phyloP scores from a whole-genome alignment of 345 rosid species.

The Corchorus olitorius region DNA sequence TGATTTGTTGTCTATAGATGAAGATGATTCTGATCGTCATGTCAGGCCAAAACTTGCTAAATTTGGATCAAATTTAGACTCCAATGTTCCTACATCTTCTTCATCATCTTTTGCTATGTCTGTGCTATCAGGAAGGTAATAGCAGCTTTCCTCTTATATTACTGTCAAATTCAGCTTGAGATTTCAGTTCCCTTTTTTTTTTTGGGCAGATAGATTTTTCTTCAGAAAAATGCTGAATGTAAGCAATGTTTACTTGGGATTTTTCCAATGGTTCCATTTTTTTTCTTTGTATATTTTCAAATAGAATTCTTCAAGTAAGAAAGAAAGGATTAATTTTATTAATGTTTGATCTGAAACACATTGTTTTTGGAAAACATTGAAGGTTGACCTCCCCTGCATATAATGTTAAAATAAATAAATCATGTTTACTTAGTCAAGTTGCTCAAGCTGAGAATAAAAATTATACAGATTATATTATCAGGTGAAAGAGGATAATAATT shows the following conservation, averaged over 20 bases:
- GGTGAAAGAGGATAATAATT: too few species aligned
- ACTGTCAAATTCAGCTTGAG: not conserved
- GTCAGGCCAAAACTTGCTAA: conserved; percentile 23
- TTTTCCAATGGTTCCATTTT: not conserved
- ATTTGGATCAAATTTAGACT: conserved; percentile 24
- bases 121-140: conserved; percentile 62
- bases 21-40: conserved; percentile 26
- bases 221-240: not conserved
- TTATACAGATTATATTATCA: too few species aligned
- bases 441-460: too few species aligned
- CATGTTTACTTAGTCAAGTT: too few species aligned
- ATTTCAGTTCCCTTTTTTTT: too few species aligned
- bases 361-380: too few species aligned
- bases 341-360: too few species aligned
- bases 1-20: conserved; percentile 58
- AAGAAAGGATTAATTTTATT: not conserved
- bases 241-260: not conserved
- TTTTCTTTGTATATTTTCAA: not conserved
- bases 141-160: not conserved
- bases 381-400: too few species aligned
- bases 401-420: too few species aligned
- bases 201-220: not conserved
- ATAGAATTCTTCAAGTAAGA: not conserved
- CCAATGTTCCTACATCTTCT: conserved; percentile 27
- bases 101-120: conserved; percentile 53